Evolutionary conservation across 23 red algal species (phyloP), one percentile per base, ranked within the genome.

Genomic region (Pyropia haitanensis): DNA sequence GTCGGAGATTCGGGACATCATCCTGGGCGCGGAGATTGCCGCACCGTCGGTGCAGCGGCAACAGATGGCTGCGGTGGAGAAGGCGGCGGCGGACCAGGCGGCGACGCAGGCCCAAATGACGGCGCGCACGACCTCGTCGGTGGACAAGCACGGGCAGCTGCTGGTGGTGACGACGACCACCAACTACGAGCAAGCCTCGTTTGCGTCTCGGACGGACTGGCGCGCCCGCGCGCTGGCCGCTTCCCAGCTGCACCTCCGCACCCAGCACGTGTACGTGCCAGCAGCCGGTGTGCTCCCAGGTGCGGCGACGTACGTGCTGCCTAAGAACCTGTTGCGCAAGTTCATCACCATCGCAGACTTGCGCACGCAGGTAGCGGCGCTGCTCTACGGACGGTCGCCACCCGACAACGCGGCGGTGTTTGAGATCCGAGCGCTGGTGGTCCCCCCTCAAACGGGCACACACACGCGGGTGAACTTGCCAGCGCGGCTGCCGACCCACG

Each of bases 1-100:
- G 22, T 81, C 90, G 58, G 90, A 95, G 46, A 73, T 95, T 50
- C 71, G 80, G 25, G 90, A 95, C 64, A 95, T 95, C 54, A 87
- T 95, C 51, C 75, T 95, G 21, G 90, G 90, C 4, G 90, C 90
- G 59, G 90, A 95, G 53, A 95, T 95, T 51, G 76, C 81, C 1
- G 73, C 90, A 18, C 90, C 90, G n/a, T 74, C 72, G 15, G 74
- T 77, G 3, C 90, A 95, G 33, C 51, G 90, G 26, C 90, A 95
- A 20, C 81, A 95, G 58, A 95, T 95, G 76, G 90, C 90, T 27
- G 90, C 86, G 63, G 86, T 95, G 60, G 75, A 95, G 68, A 86
- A 87, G 49, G 72, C 82, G 14, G 90, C 90, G 3, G 66, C 75
- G 60, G 90, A 95, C 55, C 90, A 95, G 86, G 75, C 72, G 49